Evolutionary conservation across 768 basidiomycete genomes (phyloP).

Genomic region (Rhodotorula graminis): DNA sequence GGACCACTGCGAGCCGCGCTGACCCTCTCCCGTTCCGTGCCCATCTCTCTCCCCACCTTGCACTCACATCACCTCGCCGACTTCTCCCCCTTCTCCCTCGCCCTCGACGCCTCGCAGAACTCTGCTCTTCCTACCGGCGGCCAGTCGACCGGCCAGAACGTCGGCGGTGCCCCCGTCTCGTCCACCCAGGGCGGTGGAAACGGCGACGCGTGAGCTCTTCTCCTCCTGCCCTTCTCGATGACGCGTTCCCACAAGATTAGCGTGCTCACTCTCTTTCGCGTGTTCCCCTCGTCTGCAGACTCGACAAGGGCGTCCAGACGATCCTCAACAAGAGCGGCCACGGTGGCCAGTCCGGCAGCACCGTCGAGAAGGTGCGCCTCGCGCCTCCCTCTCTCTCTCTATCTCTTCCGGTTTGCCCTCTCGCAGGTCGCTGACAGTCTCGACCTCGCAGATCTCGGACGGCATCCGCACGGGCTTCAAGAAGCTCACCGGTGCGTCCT

Average conservation of each 20-base stretch:
- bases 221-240: too few relatives aligned
- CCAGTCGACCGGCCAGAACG: too few relatives aligned
- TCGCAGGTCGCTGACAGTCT: background rate
- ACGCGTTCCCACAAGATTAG: too few relatives aligned
- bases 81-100: too few relatives aligned
- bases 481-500: slow-evolving; percentile 19
- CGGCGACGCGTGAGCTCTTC: background rate
- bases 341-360: background rate
- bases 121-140: too few relatives aligned
- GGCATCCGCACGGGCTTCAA: slow-evolving; percentile 26
- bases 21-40: too few relatives aligned
- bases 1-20: too few relatives aligned
- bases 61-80: too few relatives aligned
- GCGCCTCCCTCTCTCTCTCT: background rate
- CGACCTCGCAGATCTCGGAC: slow-evolving; percentile 12
- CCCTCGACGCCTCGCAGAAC: background rate
- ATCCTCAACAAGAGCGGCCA: slow-evolving; percentile 8
- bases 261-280: too few relatives aligned
- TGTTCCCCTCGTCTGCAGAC: slow-evolving; percentile 1
- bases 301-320: slow-evolving; percentile 31
- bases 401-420: too few relatives aligned
- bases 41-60: background rate
- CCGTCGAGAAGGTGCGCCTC: slow-evolving; percentile 35
- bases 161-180: background rate
- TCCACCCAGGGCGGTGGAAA: too few relatives aligned